These are phyloP conservation scores for Colletotrichum acutatum DNA, from an alignment of 2,329 filamentous ascomycete genomes.

Conservation along the genomic window DNA sequence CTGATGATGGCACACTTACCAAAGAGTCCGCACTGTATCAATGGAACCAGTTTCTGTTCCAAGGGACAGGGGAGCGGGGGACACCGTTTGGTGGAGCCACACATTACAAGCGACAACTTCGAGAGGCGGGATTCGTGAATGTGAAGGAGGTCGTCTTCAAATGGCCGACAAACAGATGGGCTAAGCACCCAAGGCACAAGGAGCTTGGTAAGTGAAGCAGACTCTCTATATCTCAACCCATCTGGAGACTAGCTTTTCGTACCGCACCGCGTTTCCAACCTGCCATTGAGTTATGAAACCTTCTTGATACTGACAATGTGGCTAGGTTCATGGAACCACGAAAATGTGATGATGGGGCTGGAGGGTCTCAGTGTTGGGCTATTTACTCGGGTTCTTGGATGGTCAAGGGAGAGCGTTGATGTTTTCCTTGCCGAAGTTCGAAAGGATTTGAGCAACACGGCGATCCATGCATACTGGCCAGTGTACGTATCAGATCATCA, in stretches of 20 bases:
- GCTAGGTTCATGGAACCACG: slow-evolving; percentile 37
- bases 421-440: slow-evolving; percentile 41
- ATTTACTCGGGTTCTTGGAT: slow-evolving; percentile 42
- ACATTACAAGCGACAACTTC: slow-evolving; percentile 51
- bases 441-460: slow-evolving; percentile 40
- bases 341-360: slow-evolving; percentile 38
- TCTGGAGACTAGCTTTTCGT: background rate
- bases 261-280: background rate
- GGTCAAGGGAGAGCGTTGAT: slow-evolving; percentile 39
- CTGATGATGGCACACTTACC: slow-evolving; percentile 53
- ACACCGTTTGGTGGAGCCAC: slow-evolving; percentile 43
- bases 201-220: slow-evolving; percentile 48
- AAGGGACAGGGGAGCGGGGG: slow-evolving; percentile 37
- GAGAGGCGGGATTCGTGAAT: slow-evolving; percentile 61
- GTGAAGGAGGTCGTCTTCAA: slow-evolving; percentile 56
- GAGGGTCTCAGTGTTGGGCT: slow-evolving; percentile 42
- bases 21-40: slow-evolving; percentile 18
- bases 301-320: background rate
- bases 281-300: too few species aligned
- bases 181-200: slow-evolving; percentile 58
- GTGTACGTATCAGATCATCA: slow-evolving; percentile 1
- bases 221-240: too few species aligned
- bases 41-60: slow-evolving; percentile 9
- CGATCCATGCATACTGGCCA: slow-evolving; percentile 39
- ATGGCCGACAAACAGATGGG: slow-evolving; percentile 59